Evolutionary conservation across 1,284 basidiomycete species (phyloP), one percentile per base, ranked within the genome.

Genomic region (Cutaneotrichosporon spelunceum): DNA sequence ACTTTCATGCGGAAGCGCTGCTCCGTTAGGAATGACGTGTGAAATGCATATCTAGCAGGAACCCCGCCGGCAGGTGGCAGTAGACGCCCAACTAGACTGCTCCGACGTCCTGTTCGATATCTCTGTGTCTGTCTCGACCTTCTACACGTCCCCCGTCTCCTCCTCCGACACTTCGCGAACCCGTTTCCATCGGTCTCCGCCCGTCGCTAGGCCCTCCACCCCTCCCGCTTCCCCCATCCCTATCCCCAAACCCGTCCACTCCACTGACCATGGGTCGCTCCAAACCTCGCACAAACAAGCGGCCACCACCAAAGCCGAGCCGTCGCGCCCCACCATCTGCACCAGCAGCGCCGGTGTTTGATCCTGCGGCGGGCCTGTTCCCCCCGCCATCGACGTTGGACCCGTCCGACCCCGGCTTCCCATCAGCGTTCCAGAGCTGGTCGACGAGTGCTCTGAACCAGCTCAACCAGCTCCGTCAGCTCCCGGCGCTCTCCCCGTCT

Each of bases 241-340:
- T n/a, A n/a, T 36, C 21, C 30, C 33, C 4, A 33, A 33, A 19
- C n/a, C 30, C 10, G 8, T 34, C 6, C 21, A 16, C 19, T 19
- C 55, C 14, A 47, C 19, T 29, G 9, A 70, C 48, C 53, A 78
- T 78, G 76, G 76, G 73, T 45, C 69, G 73, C 59, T 74, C 73
- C 29, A 78, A 78, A 56, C 72, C 72, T 19, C 67, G 72, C 23
- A 72, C 72, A 8, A 74, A 74, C 65, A 78, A 78, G 62, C 68
- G 70, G 27, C 64, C 66, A 14, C 66, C 66, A 42, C 66, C 66
- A 26, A 67, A 65, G 60, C 55, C 61, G 36, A 63, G 59, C 34
- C 63, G 63, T 53, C 29, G 52, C 54, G 19, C 24, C n/a, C 36
- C 44, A 27, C 26, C 36, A 10, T 24, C 33, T 8, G 56, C 33